Conservation (phyloP, 1,284 basidiomycete genomes). For the Takashimella tepidaria region DNA sequence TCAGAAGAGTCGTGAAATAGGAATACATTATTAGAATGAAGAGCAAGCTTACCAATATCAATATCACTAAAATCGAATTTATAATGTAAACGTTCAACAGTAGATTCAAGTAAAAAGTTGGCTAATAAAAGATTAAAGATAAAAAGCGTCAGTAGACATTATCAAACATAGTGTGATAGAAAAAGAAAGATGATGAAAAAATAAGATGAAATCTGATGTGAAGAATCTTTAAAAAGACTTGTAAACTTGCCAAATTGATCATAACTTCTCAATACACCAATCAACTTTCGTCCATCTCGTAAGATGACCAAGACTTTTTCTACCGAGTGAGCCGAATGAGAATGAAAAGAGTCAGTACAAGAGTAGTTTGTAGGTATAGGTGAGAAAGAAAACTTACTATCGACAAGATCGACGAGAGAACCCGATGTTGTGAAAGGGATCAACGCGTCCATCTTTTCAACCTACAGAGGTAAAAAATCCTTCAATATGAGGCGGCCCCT, state of each 20-base stretch:
- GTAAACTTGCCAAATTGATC: conserved; percentile 93
- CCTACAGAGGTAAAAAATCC: no score
- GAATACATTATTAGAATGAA: no score
- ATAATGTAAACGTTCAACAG: conserved; percentile 53
- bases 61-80: conserved; percentile 40
- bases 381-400: conserved; percentile 65
- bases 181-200: no score
- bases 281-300: conserved; percentile 90
- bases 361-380: not conserved
- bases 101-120: conserved; percentile 87
- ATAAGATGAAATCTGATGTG: no score
- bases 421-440: conserved; percentile 96
- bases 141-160: not conserved
- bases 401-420: conserved; percentile 93
- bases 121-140: conserved; percentile 52
- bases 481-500: no score
- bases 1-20: no score
- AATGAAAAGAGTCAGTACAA: conserved; percentile 9
- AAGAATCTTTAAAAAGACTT: no score
- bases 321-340: conserved; percentile 45
- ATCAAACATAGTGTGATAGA: not conserved
- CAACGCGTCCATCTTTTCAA: conserved; percentile 80
- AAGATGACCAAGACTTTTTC: conserved; percentile 98
- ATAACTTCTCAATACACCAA: conserved; percentile 93
- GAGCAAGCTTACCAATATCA: conserved; percentile 30